These are phyloP conservation scores for Peterozyma toletana DNA, from an alignment of 805 yeast genomes.

Conservation along the genomic window DNA sequence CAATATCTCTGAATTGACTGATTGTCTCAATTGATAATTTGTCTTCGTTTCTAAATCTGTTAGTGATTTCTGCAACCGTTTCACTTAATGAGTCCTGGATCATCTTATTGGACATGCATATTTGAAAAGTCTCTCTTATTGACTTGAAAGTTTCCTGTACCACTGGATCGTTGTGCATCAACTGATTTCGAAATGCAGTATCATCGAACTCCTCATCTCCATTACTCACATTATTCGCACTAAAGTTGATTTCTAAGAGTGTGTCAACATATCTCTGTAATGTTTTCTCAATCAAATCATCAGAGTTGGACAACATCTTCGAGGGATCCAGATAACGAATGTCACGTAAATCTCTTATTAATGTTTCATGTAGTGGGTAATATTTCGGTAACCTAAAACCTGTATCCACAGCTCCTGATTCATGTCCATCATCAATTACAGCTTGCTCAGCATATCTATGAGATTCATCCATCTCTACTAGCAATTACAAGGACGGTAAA, in stretches of 20 bases:
- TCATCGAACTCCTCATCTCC: background rate
- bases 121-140: background rate
- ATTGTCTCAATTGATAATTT: slow-evolving; percentile 1
- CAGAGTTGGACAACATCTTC: background rate
- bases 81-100: background rate
- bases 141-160: background rate
- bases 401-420: background rate
- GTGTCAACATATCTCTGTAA: slow-evolving; percentile 4
- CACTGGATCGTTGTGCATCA: no score
- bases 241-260: background rate
- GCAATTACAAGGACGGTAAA: no score
- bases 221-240: background rate
- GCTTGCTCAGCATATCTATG: no score
- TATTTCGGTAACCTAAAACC: slow-evolving; percentile 3
- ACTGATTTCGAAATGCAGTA: background rate
- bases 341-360: background rate
- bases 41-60: background rate
- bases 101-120: slow-evolving; percentile 3
- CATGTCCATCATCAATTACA: no score
- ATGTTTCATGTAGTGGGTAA: slow-evolving; percentile 2
- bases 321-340: background rate
- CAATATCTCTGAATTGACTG: background rate
- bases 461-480: no score
- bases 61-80: background rate
- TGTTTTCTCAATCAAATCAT: background rate